Percentiles rank a stretch among this genome's conserved stretches.
Evolutionary conservation across 2,329 filamentous ascomycete species (phyloP).

Genomic region (Cryphonectria naterciae): DNA sequence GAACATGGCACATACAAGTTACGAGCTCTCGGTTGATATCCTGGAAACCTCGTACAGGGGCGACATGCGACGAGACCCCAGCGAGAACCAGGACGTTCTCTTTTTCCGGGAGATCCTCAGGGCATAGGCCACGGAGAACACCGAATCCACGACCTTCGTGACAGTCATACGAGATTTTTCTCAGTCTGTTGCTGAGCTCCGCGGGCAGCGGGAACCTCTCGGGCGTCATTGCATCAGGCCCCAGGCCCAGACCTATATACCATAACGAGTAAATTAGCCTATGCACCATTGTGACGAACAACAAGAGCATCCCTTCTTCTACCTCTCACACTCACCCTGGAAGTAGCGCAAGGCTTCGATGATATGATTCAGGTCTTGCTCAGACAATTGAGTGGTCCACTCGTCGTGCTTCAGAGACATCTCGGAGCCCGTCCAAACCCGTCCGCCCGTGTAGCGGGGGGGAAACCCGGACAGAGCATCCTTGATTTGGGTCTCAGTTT

Average conservation of each 20-base stretch:
- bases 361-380: neutral
- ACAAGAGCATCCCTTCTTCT: neutral
- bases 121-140: neutral
- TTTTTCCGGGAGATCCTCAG: neutral
- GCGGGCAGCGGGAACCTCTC: neutral
- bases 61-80: neutral
- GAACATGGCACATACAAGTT: neutral
- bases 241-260: neutral
- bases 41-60: neutral
- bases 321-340: neutral
- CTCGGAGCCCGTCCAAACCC: neutral
- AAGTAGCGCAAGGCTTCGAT: neutral
- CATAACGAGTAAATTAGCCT: neutral
- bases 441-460: neutral
- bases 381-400: neutral
- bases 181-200: neutral
- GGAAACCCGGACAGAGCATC: neutral
- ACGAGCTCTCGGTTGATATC: neutral
- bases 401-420: neutral
- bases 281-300: neutral
- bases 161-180: neutral
- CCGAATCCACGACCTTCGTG: neutral
- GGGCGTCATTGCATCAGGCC: neutral
- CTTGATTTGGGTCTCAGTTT: neutral
- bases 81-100: slow-evolving; percentile 1